Conservation (phyloP, 768 basidiomycete species). For the Gautieria morchelliformis region DNA sequence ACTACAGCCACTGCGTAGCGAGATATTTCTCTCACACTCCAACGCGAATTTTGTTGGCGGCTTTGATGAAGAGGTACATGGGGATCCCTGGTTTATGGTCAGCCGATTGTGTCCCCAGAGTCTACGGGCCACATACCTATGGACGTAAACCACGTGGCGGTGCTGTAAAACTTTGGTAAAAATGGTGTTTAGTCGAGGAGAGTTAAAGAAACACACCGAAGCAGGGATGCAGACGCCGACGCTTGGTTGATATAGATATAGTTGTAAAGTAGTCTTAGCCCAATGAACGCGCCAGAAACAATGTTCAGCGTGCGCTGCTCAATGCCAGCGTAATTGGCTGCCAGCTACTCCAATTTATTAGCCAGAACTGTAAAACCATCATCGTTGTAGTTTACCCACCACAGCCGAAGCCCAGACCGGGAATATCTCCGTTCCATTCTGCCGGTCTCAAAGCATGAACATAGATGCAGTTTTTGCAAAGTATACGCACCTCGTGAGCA, state of each 20-base stretch:
- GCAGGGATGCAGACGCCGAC: not conserved
- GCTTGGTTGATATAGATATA: slow-evolving; percentile 21
- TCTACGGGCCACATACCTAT: not conserved
- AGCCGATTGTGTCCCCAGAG: not conserved
- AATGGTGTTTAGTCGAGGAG: too few species aligned
- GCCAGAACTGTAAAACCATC: too few species aligned
- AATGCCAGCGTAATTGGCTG: slow-evolving; percentile 23
- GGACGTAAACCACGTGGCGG: not conserved
- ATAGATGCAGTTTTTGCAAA: not conserved
- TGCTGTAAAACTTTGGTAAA: not conserved
- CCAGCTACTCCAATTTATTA: slow-evolving; percentile 12
- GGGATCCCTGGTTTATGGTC: not conserved
- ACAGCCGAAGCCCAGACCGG: slow-evolving; percentile 28
- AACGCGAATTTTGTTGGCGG: not conserved
- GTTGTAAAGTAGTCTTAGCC: slow-evolving; percentile 20
- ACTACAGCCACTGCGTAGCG: too few species aligned
- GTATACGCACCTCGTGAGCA: slow-evolving; percentile 17
- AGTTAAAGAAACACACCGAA: not conserved
- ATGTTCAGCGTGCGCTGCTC: slow-evolving; percentile 23
- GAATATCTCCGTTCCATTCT: slow-evolving; percentile 25
- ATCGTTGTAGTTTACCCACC: slow-evolving; percentile 5
- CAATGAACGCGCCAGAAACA: slow-evolving; percentile 21
- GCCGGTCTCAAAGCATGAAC: not conserved
- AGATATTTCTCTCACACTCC: too few species aligned
- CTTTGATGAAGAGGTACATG: slow-evolving; percentile 3